phyloP scores from a whole-genome alignment of 1,284 basidiomycete genomes.

The Spongispora temasekensis region DNA sequence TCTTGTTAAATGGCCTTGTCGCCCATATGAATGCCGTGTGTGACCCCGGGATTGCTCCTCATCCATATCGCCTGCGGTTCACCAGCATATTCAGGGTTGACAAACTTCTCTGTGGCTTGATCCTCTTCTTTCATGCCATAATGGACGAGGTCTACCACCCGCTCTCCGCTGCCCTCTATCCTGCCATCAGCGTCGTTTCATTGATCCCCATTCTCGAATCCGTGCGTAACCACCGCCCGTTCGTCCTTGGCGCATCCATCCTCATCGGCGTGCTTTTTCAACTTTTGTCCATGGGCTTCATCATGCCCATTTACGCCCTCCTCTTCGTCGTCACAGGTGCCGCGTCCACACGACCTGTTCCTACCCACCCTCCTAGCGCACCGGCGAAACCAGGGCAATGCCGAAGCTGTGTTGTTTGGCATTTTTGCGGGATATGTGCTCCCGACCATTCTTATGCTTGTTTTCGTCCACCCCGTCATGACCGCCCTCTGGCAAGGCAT shows the following conservation, averaged over 20 bases:
- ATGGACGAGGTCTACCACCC: conserved; percentile 31
- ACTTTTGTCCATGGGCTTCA: conserved; percentile 37
- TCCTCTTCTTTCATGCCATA: conserved; percentile 42
- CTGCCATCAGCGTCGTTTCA: conserved; percentile 14
- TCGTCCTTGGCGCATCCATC: conserved; percentile 16
- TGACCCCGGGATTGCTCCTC: conserved; percentile 8
- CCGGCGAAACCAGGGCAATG: conserved; percentile 35
- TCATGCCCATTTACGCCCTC: conserved; percentile 45
- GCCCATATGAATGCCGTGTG: conserved; percentile 15
- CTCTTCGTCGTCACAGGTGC: conserved; percentile 41
- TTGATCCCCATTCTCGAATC: conserved; percentile 26
- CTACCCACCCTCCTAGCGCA: not conserved
- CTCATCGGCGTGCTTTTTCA: conserved; percentile 30
- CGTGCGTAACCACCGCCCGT: conserved; percentile 16
- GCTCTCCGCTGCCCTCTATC: conserved; percentile 34
- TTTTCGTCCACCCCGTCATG: conserved; percentile 33
- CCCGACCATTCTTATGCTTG: conserved; percentile 40
- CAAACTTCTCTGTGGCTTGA: conserved; percentile 38
- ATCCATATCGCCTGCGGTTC: conserved; percentile 37
- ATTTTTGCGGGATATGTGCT: conserved; percentile 39
- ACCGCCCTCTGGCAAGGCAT: conserved; percentile 49
- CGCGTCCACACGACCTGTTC: conserved; percentile 8
- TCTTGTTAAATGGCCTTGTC: conserved; percentile 15
- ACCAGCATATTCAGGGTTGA: conserved; percentile 36
- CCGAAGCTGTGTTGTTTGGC: conserved; percentile 46